Base-by-base conservation (phyloP, 257 asterid genomes). In the Nicotiana paniculata region DNA sequence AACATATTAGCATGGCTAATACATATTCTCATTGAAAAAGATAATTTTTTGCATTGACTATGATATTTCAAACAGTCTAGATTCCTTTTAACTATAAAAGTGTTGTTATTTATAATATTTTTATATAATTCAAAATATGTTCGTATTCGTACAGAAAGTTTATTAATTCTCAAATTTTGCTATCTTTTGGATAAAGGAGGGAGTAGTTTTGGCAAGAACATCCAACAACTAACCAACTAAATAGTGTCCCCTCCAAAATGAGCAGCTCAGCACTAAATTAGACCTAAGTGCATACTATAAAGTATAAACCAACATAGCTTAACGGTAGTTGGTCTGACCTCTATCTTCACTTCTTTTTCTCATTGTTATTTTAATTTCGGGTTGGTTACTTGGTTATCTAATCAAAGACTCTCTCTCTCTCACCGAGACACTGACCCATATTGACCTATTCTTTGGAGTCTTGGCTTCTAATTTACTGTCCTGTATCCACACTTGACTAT, bases 391-490 rank as follows among this genome's bases (percentile, higher is more conserved):
- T 74, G 79, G 63, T 51, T 51, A 48, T 26, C 79, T 74, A 74
- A 74, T 51, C n/a, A 26, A 48, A 13, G 9, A 26, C 62, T 46
- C 39, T n/a, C 6, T 69, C 82, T 65, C 85, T 82, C 1, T 37
- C 58, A 64, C 30, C 30, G 30, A 28, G 30, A 28, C 30, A 28
- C 32, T 62, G 32, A 51, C 79, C 82, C 77, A 7, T 24, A 66
- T 80, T 84, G 85, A 82, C 86, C 67, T 82, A 9, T 59, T 82
- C 78, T 75, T 76, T 81, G 79, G 57, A 72, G 77, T 79, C 68
- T 58, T 24, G 68, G 48, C 81, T 17, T 51, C 76, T 57, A 35
- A 54, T 51, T 81, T 2, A 24, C 46, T 35, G 39, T 28, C 39
- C 12, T 53, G 76, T 55, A 16, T 58, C 15, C 32, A 39, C 53